Percentiles rank a stretch among this genome's conserved stretches.
Conservation (phyloP, 2,329 filamentous ascomycete genomes). For the Xylogone sp. region DNA sequence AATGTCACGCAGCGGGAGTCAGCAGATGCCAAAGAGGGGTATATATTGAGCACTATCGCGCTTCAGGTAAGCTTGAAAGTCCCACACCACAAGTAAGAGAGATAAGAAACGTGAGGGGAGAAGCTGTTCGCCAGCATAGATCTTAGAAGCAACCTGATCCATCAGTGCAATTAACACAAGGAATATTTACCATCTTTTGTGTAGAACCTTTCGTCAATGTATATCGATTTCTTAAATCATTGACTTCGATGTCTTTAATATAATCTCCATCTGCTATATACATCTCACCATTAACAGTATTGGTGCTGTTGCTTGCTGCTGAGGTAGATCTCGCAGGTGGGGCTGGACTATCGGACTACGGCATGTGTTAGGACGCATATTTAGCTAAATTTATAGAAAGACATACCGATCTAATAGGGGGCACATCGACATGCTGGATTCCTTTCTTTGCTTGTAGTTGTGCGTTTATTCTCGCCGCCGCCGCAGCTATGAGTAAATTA, state of each 20-base stretch:
- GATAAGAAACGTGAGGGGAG: constrained; percentile 25
- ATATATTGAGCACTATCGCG: constrained; percentile 59
- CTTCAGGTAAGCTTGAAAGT: constrained; percentile 67
- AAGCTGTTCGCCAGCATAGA: constrained; percentile 29
- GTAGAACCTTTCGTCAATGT: constrained; percentile 94
- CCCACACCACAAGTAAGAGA: constrained; percentile 45
- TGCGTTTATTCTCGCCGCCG: constrained; percentile 83
- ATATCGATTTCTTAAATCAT: constrained; percentile 94
- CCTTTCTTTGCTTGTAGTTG: constrained; percentile 82
- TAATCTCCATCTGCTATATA: constrained; percentile 96
- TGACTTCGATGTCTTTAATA: constrained; percentile 98
- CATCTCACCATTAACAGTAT: constrained; percentile 72
- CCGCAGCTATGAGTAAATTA: constrained; percentile 62
- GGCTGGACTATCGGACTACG: constrained; percentile 1
- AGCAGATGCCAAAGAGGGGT: constrained; percentile 85
- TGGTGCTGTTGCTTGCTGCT: constrained; percentile 37
- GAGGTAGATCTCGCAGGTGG: constrained; percentile 21
- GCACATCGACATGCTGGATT: constrained; percentile 85
- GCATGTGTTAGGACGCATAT: background rate
- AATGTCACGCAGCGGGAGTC: constrained; percentile 80
- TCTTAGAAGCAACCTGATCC: constrained; percentile 37
- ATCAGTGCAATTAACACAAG: constrained; percentile 68
- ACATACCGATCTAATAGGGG: constrained; percentile 65
- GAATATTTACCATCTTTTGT: constrained; percentile 98
- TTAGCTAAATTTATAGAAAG: background rate